phyloP scores from a whole-genome alignment of 2,329 filamentous ascomycete genomes.

The Botryotinia globosa region DNA sequence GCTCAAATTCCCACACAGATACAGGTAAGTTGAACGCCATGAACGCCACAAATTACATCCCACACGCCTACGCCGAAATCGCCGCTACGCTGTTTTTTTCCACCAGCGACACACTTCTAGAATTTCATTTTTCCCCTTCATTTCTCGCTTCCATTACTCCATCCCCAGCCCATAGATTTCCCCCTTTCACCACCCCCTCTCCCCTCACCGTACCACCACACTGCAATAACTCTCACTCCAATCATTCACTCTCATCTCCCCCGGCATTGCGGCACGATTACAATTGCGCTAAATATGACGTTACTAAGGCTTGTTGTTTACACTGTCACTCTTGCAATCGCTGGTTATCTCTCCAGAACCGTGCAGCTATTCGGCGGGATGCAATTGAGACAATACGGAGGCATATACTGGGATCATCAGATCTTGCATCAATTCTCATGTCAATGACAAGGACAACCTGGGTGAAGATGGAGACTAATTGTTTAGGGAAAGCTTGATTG shows the following conservation, averaged over 20 bases:
- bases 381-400: constrained; percentile 5
- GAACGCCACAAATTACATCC: neutral
- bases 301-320: constrained; percentile 7
- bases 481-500: constrained; percentile 18
- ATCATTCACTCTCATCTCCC: neutral
- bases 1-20: neutral
- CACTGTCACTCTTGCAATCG: neutral
- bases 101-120: neutral
- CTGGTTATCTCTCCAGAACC: constrained; percentile 6
- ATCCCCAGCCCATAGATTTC: neutral
- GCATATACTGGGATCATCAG: neutral
- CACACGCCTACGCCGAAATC: constrained; percentile 1
- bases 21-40: constrained; percentile 1
- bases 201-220: constrained; percentile 1
- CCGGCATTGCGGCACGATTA: constrained; percentile 14
- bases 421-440: constrained; percentile 16
- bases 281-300: constrained; percentile 20
- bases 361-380: constrained; percentile 18
- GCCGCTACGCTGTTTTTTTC: neutral
- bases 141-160: constrained; percentile 9
- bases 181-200: neutral
- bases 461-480: constrained; percentile 9
- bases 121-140: constrained; percentile 10
- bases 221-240: constrained; percentile 9
- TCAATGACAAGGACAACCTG: neutral